Evolutionary conservation across 2,329 filamentous ascomycete species (phyloP).

Genomic region (Aciculosporium take): DNA sequence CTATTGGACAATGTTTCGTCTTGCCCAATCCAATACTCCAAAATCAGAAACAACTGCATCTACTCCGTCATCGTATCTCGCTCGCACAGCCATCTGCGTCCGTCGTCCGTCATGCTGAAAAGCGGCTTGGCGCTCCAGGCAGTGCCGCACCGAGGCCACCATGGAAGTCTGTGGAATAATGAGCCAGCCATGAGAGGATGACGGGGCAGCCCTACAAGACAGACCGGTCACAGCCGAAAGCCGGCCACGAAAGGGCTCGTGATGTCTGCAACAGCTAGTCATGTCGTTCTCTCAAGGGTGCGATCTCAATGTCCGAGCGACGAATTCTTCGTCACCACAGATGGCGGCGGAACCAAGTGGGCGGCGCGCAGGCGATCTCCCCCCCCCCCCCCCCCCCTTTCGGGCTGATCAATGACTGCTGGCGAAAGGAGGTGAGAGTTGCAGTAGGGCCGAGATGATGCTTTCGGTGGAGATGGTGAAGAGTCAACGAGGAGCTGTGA

Average conservation of each 20-base stretch:
- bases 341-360: no score
- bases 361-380: no score
- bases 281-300: background rate
- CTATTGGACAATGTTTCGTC: background rate
- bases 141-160: background rate
- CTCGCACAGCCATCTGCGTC: background rate
- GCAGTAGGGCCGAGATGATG: no score
- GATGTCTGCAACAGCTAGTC: background rate
- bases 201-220: background rate
- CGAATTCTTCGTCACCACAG: no score
- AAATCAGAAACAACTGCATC: background rate
- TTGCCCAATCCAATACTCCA: background rate
- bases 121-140: background rate
- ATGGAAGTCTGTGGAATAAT: background rate
- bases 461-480: no score
- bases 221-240: background rate
- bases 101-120: background rate
- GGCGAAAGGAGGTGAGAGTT: no score
- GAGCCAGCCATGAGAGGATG: background rate
- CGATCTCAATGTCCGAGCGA: no score
- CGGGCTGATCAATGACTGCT: no score
- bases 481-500: no score
- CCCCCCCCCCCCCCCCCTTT: no score
- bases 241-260: background rate
- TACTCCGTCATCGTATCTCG: background rate